Base-by-base conservation (phyloP, 495 filamentous ascomycete species). In the Glonium stellatum region DNA sequence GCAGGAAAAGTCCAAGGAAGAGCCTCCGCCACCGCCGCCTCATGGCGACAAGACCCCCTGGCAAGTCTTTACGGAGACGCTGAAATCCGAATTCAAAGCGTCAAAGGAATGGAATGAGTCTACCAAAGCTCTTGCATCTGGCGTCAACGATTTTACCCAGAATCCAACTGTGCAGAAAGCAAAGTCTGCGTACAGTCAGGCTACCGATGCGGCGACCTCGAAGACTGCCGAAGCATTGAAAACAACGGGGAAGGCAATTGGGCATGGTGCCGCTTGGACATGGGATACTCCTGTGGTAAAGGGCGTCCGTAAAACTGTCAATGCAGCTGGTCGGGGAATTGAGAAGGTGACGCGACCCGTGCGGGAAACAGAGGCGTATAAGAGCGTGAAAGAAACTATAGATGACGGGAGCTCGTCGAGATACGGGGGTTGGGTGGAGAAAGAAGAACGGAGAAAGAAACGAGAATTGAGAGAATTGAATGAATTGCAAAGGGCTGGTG, bases 71-170 rank as follows among this genome's bases (percentile, higher is more conserved):
- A 88, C 89, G 60, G 93, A 98, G 66, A 98, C 93, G 55, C 82
- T 98, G 71, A 83, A 89, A 68, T 78, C 79, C 53, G 93, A 97
- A 70, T 93, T 98, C 75, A 92, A 96, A 70, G 88, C 91, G 27
- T 97, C 93, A 18, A 95, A 97, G 71, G 93, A 98, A 73, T 98
- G 95, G 93, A 93, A 97, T 67, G 93, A 98, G 66, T 95, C 89
- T 46, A 98, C 92, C 18, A 97, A 97, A 72, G 89, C 91, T 54
- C 80, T 98, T 11, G 89, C 90, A 12, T 87, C 87, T 39, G 88
- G 86, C 0, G 91, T 90, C 23, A 86, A 96, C 65, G 81, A 96
- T 61, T 90, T 98, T 69, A 87, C 84, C n/a, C 93, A 97, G 72
- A 97, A 87, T 68, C 90, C 96, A 70, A 87, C 84, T n/a, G 85